Evolutionary conservation across 129 eudicot genomes (phyloP).

Genomic region (Tanacetum coccineum): DNA sequence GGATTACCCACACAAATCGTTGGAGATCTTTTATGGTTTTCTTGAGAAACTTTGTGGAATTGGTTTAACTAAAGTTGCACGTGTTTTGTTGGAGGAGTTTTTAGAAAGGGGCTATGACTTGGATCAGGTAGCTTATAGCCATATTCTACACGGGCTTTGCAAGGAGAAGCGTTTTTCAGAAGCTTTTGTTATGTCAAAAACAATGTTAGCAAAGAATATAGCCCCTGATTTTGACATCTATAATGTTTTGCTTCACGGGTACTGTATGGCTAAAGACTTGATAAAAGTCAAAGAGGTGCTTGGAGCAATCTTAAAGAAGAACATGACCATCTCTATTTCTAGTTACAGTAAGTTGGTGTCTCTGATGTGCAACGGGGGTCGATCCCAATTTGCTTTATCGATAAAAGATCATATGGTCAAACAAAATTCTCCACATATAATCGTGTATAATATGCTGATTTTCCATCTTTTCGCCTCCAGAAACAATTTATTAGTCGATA

Average conservation of each 20-base stretch:
- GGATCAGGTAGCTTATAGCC: constrained; percentile 42
- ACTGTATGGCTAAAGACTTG: constrained; percentile 43
- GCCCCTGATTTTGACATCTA: constrained; percentile 38
- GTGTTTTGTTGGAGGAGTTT: constrained; percentile 45
- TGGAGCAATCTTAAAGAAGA: constrained; percentile 52
- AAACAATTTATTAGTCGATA: constrained; percentile 29
- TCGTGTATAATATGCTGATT: constrained; percentile 63
- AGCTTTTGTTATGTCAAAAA: constrained; percentile 42
- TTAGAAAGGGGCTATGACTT: constrained; percentile 29
- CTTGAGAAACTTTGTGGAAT: constrained; percentile 47
- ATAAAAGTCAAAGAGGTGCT: constrained; percentile 47
- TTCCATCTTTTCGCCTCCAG: constrained; percentile 51
- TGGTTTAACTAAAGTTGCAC: constrained; percentile 51
- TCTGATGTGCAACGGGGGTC: constrained; percentile 43
- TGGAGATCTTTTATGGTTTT: constrained; percentile 30
- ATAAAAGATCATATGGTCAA: constrained; percentile 52
- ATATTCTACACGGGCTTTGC: constrained; percentile 51
- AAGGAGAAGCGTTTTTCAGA: constrained; percentile 51
- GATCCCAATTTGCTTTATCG: constrained; percentile 33
- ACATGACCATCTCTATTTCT: constrained; percentile 40
- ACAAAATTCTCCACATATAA: constrained; percentile 32
- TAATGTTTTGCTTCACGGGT: constrained; percentile 50
- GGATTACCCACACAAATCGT: constrained; percentile 33
- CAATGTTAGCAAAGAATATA: constrained; percentile 35
- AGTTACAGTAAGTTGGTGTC: constrained; percentile 60